phyloP scores from a whole-genome alignment of 192 early-diverging fungal species.

The Coemansia sp. region DNA sequence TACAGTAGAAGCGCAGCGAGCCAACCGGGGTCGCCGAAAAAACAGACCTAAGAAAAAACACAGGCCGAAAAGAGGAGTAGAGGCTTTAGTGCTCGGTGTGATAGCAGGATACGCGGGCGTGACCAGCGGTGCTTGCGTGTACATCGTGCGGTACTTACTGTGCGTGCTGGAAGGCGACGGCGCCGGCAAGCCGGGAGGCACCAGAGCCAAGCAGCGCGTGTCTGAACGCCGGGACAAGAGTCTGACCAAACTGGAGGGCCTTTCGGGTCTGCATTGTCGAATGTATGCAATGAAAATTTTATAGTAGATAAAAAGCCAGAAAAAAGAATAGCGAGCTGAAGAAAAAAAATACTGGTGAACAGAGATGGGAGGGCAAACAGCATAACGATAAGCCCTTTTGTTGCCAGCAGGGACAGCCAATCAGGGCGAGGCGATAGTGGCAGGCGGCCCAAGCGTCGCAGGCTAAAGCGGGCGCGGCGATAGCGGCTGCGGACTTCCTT shows the following conservation, averaged over 20 bases:
- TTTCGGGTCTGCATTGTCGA: conserved; percentile 46
- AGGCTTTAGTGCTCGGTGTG: neutral
- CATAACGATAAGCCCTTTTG: neutral
- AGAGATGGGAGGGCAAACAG: conserved; percentile 6
- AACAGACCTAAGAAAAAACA: conserved; percentile 21
- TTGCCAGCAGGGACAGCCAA: neutral
- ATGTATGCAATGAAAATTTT: conserved; percentile 18
- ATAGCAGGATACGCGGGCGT: neutral
- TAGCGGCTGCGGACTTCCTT: conserved; percentile 6
- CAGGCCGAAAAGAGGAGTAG: neutral
- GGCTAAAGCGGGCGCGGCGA: neutral
- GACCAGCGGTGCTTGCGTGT: neutral
- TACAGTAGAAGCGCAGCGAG: conserved; percentile 50
- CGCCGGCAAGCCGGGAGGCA: conserved; percentile 28
- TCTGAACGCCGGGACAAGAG: conserved; percentile 37
- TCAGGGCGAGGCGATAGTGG: conserved; percentile 2
- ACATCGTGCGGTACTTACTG: conserved; percentile 28
- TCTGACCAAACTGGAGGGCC: conserved; percentile 39
- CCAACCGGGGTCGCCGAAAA: conserved; percentile 23
- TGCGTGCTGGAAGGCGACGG: conserved; percentile 36
- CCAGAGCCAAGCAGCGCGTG: conserved; percentile 26
- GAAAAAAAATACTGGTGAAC: neutral
- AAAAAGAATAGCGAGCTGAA: neutral
- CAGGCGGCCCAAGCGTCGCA: conserved; percentile 4
- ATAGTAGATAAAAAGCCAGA: conserved; percentile 7